Evolutionary conservation across 2,329 filamentous ascomycete genomes (phyloP).

Genomic region (Claviceps sp.): DNA sequence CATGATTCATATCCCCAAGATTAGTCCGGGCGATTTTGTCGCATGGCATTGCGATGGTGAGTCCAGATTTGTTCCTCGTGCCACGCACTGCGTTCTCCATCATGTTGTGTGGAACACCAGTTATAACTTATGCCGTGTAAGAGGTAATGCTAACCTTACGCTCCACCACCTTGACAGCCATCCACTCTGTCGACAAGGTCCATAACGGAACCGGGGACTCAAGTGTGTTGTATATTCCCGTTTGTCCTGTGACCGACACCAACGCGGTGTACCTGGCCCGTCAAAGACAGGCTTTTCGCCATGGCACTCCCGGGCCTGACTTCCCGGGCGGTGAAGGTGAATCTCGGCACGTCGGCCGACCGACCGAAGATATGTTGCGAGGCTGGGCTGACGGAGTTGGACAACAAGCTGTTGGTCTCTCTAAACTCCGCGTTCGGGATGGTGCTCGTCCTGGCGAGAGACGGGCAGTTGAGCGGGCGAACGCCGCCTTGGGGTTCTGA

Average conservation of each 20-base stretch:
- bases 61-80: not conserved
- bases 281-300: slow-evolving; percentile 58
- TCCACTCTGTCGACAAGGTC: slow-evolving; percentile 72
- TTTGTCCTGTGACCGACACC: slow-evolving; percentile 62
- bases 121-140: too few relatives aligned
- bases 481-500: slow-evolving; percentile 30
- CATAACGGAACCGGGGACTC: slow-evolving; percentile 62
- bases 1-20: slow-evolving; percentile 57
- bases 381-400: slow-evolving; percentile 20
- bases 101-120: not conserved
- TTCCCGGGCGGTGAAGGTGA: slow-evolving; percentile 63
- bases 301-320: slow-evolving; percentile 54
- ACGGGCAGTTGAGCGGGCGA: slow-evolving; percentile 26
- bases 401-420: slow-evolving; percentile 31
- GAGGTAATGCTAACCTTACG: not conserved
- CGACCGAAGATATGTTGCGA: slow-evolving; percentile 25
- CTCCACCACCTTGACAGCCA: slow-evolving; percentile 22
- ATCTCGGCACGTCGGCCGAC: slow-evolving; percentile 34
- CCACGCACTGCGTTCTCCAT: not conserved
- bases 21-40: slow-evolving; percentile 64
- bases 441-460: slow-evolving; percentile 21
- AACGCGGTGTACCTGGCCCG: slow-evolving; percentile 59
- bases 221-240: slow-evolving; percentile 79
- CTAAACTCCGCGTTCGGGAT: slow-evolving; percentile 18
- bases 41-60: slow-evolving; percentile 70